These are phyloP conservation scores for Saposhnikovia divaricata DNA, from an alignment of 129 eudicot genomes.

Conservation along the genomic window DNA sequence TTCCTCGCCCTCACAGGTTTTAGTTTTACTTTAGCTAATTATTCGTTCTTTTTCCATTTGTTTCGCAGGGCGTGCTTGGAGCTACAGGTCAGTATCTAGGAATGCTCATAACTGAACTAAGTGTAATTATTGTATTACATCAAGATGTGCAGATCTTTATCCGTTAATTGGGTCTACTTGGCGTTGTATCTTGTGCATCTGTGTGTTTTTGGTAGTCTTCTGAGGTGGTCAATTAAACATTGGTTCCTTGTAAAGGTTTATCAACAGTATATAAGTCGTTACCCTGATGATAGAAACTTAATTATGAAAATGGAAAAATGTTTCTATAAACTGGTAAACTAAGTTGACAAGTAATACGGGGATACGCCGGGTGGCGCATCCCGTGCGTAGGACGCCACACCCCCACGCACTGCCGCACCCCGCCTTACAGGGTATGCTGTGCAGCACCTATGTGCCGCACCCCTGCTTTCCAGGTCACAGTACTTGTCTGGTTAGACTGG, in stretches of 20 bases:
- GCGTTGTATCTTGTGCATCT: not conserved
- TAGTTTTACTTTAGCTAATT: not conserved
- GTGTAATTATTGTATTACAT: not conserved
- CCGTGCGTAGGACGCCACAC: too few species aligned
- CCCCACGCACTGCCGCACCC: too few species aligned
- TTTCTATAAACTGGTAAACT: too few species aligned
- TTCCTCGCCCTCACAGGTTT: not conserved
- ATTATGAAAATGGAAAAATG: too few species aligned
- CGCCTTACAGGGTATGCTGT: too few species aligned
- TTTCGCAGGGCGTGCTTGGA: slow-evolving; percentile 22
- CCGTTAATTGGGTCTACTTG: not conserved
- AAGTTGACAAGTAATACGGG: not conserved
- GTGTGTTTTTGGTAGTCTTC: not conserved
- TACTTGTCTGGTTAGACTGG: not conserved
- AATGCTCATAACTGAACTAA: not conserved
- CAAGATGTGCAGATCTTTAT: not conserved
- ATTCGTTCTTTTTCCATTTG: not conserved
- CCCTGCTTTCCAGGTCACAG: not conserved
- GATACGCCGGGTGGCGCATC: too few species aligned
- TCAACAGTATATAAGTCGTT: not conserved
- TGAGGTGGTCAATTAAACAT: not conserved
- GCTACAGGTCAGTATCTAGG: slow-evolving; percentile 21
- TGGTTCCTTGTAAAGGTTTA: not conserved
- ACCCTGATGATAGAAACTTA: not conserved
- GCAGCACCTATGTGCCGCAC: too few species aligned